Base-by-base conservation (phyloP, 257 asterid species). In the Mentha longifolia region DNA sequence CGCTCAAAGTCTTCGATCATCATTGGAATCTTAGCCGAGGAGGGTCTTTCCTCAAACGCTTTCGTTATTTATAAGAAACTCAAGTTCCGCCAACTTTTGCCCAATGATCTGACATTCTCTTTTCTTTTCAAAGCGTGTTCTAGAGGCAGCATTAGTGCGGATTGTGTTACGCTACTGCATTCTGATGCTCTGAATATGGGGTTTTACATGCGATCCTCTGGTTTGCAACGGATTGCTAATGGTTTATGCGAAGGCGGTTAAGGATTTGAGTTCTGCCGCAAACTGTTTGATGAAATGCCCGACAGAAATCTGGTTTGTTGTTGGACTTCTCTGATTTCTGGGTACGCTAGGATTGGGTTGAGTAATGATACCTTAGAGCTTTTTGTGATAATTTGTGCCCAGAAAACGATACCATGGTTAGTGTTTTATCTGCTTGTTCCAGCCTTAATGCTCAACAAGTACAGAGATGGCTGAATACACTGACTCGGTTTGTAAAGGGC, bases 231-330 rank as follows among this genome's bases (percentile, higher is more conserved):
- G 95, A 5, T 76, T 91, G 82, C 61, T 91, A 8, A 66, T 74
- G 77, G 91, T 76, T 25, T 87, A 89, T 42, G 89, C 72, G 6
- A 86, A 61, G 67, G 75, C 52, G 31, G 72, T 71, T 14, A 82
- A 67, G 84, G 88, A 89, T 71, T 79, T 91, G 47, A 46, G 8
- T 1, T 82, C 78, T 6, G 95, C 95, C 86, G 75, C 47, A 78
- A 81, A 30, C 65, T 89, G 82, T 91, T 91, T 60, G 96, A 87
- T 70, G 95, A 89, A 83, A 89, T 89, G 92, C 81, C 89, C n/a
- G 84, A 83, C 0, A 79, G 77, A 67, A 71, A 61, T 51, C 61
- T 67, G 73, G 84, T 86, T 59, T 68, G 70, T 80, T 81, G 87
- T 69, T 91, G 96, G 97, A 87, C 95, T 55, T 70, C 79, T 83